These are phyloP conservation scores for Pholiota conissans DNA, from an alignment of 768 basidiomycete genomes.

Conservation along the genomic window DNA sequence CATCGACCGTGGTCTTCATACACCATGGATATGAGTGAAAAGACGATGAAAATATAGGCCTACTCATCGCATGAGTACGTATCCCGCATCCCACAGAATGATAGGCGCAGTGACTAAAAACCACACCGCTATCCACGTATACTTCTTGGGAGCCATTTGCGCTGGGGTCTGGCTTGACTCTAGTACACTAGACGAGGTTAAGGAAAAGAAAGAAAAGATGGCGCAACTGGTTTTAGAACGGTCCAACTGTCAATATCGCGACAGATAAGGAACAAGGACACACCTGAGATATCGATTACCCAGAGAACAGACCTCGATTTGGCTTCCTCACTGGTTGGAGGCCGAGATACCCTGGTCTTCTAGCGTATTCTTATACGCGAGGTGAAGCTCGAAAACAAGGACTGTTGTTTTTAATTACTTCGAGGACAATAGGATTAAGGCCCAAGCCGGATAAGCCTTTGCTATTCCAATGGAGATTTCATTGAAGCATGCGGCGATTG, in stretches of 20 bases:
- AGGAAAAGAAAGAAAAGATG: neutral
- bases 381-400: neutral
- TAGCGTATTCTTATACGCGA: neutral
- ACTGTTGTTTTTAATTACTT: constrained; percentile 1
- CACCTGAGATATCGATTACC: constrained; percentile 9
- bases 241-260: neutral
- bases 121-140: constrained; percentile 55
- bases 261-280: constrained; percentile 8
- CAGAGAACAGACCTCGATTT: neutral
- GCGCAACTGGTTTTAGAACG: neutral
- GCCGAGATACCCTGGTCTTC: neutral
- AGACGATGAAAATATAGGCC: constrained; percentile 4
- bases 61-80: constrained; percentile 41
- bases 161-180: neutral
- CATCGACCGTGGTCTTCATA: constrained; percentile 40
- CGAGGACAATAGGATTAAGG: neutral
- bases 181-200: neutral
- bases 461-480: constrained; percentile 5
- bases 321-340: neutral
- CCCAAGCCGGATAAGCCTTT: neutral
- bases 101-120: constrained; percentile 45
- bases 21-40: neutral
- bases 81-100: constrained; percentile 72
- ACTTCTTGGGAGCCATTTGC: constrained; percentile 31
- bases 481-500: constrained; percentile 3